Base-by-base conservation (phyloP, 208 protist genomes). In the Lotmaria passim region DNA sequence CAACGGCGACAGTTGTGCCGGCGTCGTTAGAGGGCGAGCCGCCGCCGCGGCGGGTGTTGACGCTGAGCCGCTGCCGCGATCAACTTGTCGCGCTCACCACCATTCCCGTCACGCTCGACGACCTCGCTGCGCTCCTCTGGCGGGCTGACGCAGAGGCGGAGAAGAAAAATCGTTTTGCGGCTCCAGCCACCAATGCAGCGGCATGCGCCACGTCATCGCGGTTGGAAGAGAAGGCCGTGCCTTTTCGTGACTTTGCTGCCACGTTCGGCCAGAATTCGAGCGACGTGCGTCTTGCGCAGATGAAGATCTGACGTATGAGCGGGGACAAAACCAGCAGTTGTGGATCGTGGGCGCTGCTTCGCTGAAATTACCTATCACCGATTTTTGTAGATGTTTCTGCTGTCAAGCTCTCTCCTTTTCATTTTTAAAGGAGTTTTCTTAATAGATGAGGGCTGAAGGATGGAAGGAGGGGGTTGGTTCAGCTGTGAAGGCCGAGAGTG, bases 291-390 rank as follows among this genome's bases (percentile, higher is more conserved):
- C 70, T 90, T 10, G 78, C 82, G 1, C 60, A 67, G 2, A 71
- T 90, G 68, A 94, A 91, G 60, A 79, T 94, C 7, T 90, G 69
- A 79, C n/a, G n/a, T n/a, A n/a, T n/a, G n/a, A n/a, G n/a, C n/a
- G n/a, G n/a, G n/a, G n/a, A n/a, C n/a, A n/a, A n/a, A n/a, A n/a
- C n/a, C n/a, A n/a, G n/a, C n/a, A n/a, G n/a, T n/a, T n/a, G n/a
- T n/a, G n/a, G n/a, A n/a, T n/a, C n/a, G n/a, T n/a, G n/a, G n/a
- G n/a, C n/a, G n/a, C n/a, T n/a, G n/a, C n/a, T n/a, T n/a, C n/a
- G n/a, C n/a, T n/a, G n/a, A n/a, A n/a, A n/a, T n/a, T n/a, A n/a
- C n/a, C n/a, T n/a, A n/a, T n/a, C n/a, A n/a, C n/a, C n/a, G n/a
- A n/a, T n/a, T n/a, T n/a, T n/a, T n/a, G n/a, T n/a, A n/a, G n/a